Conservation (phyloP, 441 rosid genomes). For the Isatis lusitanica region DNA sequence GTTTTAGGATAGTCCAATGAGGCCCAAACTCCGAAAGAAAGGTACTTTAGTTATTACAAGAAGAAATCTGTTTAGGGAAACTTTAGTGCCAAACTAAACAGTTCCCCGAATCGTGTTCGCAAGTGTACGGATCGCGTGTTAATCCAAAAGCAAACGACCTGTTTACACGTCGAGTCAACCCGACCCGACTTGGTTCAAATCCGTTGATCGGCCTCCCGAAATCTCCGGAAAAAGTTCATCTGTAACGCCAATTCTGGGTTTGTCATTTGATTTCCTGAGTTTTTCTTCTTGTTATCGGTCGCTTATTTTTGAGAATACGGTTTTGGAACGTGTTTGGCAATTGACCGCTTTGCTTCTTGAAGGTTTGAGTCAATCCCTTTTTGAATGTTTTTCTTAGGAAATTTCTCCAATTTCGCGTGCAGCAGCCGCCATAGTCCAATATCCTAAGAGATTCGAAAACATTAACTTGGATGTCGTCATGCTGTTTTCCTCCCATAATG, state of each 20-base stretch:
- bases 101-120: not conserved
- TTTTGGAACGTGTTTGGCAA: not conserved
- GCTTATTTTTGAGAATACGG: too few species aligned
- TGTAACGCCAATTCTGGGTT: not conserved
- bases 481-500: not conserved
- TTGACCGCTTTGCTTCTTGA: not conserved
- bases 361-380: not conserved
- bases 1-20: not conserved
- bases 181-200: slow-evolving; percentile 6
- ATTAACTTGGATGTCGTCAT: not conserved
- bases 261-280: not conserved
- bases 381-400: not conserved
- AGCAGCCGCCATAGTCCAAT: not conserved
- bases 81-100: not conserved
- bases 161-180: slow-evolving; percentile 4
- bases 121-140: too few species aligned
- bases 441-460: too few species aligned
- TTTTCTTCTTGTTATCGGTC: not conserved
- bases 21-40: not conserved
- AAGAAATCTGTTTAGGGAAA: not conserved
- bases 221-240: slow-evolving; percentile 9
- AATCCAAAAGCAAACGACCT: not conserved
- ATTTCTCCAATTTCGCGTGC: not conserved
- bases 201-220: not conserved
- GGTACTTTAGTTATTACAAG: not conserved